A percentile compares a stretch with the other conserved stretches of the same genome.
phyloP scores from a whole-genome alignment of 1,284 basidiomycete genomes.

The Pisolithus thermaeus region DNA sequence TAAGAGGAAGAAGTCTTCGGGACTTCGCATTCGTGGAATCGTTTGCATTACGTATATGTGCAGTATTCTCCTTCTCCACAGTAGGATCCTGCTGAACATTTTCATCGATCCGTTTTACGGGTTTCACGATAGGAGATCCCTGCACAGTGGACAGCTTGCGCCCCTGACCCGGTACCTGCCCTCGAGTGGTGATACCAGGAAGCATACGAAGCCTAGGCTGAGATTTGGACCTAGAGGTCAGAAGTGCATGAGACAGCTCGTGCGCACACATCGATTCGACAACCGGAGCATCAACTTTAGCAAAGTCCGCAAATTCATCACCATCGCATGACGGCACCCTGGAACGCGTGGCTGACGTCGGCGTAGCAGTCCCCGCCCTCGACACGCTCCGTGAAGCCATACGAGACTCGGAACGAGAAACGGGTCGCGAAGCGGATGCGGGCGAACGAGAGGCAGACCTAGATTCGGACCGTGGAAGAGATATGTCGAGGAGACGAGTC shows the following conservation, averaged over 20 bases:
- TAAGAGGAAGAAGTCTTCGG: constrained; percentile 6
- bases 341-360: constrained; percentile 10
- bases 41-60: neutral
- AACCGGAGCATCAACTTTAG: neutral
- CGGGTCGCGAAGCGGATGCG: constrained; percentile 8
- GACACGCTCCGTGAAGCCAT: constrained; percentile 13
- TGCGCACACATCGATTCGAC: neutral
- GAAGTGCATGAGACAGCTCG: constrained; percentile 3
- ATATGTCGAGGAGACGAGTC: constrained; percentile 24
- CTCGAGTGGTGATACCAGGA: constrained; percentile 2
- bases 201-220: constrained; percentile 23
- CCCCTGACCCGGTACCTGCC: constrained; percentile 1
- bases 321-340: no score
- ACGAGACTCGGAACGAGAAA: constrained; percentile 11
- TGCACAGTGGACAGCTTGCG: constrained; percentile 29
- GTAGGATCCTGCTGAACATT: neutral
- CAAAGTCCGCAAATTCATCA: neutral
- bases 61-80: neutral
- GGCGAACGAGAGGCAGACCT: constrained; percentile 12
- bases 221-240: constrained; percentile 22
- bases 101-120: constrained; percentile 11
- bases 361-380: constrained; percentile 8
- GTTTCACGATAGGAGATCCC: constrained; percentile 22
- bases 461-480: constrained; percentile 27
- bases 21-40: neutral